Conservation (phyloP, 345 rosid genomes). For the Citrus glauca region DNA sequence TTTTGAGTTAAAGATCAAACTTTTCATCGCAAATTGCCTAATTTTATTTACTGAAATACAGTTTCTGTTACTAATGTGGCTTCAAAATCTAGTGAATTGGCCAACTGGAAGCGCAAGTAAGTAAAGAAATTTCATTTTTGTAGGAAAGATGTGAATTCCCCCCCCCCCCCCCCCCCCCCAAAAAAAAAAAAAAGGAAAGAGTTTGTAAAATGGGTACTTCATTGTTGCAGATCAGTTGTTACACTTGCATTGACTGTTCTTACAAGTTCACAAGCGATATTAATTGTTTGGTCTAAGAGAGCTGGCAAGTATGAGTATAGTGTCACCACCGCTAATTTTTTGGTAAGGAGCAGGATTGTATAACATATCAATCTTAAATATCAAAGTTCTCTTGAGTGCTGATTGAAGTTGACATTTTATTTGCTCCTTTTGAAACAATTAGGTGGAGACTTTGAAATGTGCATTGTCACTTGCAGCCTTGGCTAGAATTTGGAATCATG, state of each 20-base stretch:
- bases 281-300: slow-evolving; percentile 97
- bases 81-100: slow-evolving; percentile 34
- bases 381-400: neutral
- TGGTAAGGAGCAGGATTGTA: slow-evolving; percentile 44
- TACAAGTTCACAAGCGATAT: slow-evolving; percentile 96
- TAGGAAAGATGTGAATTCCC: neutral
- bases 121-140: slow-evolving; percentile 10
- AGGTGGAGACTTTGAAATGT: slow-evolving; percentile 98
- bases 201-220: neutral
- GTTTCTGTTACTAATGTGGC: slow-evolving; percentile 40
- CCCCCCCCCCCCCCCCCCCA: no score
- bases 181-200: neutral
- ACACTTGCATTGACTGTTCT: slow-evolving; percentile 82
- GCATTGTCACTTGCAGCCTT: slow-evolving; percentile 80
- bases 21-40: neutral
- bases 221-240: slow-evolving; percentile 52
- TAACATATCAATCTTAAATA: neutral
- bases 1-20: neutral
- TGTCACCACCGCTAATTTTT: slow-evolving; percentile 89
- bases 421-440: slow-evolving; percentile 14
- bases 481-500: slow-evolving; percentile 69
- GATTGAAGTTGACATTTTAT: slow-evolving; percentile 8
- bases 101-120: slow-evolving; percentile 83
- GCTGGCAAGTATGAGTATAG: slow-evolving; percentile 97
- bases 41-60: slow-evolving; percentile 17